Conservation (phyloP, 768 basidiomycete genomes). For the Suillus ampliporus region DNA sequence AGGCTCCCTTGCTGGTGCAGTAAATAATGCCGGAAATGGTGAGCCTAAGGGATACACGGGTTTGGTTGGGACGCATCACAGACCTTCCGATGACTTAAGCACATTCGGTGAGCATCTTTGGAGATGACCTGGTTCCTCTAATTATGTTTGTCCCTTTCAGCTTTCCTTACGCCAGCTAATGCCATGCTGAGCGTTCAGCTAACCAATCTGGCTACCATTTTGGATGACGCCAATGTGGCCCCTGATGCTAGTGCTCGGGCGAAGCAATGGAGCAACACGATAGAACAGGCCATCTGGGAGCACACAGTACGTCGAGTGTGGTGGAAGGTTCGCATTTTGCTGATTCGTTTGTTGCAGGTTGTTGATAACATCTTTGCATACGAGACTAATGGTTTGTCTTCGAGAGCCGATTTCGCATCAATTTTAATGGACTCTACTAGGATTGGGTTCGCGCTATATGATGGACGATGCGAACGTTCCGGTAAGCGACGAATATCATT, state of each 20-base stretch:
- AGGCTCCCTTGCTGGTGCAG: constrained; percentile 62
- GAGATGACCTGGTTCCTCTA: constrained; percentile 2
- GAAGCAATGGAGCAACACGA: constrained; percentile 60
- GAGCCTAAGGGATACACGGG: constrained; percentile 80
- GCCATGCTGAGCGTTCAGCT: constrained; percentile 84
- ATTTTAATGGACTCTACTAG: constrained; percentile 34
- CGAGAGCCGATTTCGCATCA: not conserved
- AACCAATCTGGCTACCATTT: constrained; percentile 59
- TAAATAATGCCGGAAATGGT: constrained; percentile 71
- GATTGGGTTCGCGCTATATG: constrained; percentile 72
- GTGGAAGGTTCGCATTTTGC: not conserved
- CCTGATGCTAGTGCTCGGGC: constrained; percentile 60
- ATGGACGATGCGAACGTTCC: constrained; percentile 91
- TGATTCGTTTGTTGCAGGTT: constrained; percentile 45
- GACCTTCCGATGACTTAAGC: constrained; percentile 78
- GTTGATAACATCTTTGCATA: constrained; percentile 74
- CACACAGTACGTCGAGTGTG: constrained; percentile 50
- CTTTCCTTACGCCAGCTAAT: constrained; percentile 80
- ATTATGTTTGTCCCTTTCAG: constrained; percentile 37
- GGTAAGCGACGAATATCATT: constrained; percentile 43
- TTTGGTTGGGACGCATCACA: constrained; percentile 74
- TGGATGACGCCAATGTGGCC: constrained; percentile 55
- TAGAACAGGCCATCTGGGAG: constrained; percentile 65
- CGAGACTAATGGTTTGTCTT: constrained; percentile 66
- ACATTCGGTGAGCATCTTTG: constrained; percentile 54